Percentiles rank a stretch among this genome's conserved stretches.
These are phyloP conservation scores for Penicillium odoratum DNA, from an alignment of 495 filamentous ascomycete species.

Conservation along the genomic window DNA sequence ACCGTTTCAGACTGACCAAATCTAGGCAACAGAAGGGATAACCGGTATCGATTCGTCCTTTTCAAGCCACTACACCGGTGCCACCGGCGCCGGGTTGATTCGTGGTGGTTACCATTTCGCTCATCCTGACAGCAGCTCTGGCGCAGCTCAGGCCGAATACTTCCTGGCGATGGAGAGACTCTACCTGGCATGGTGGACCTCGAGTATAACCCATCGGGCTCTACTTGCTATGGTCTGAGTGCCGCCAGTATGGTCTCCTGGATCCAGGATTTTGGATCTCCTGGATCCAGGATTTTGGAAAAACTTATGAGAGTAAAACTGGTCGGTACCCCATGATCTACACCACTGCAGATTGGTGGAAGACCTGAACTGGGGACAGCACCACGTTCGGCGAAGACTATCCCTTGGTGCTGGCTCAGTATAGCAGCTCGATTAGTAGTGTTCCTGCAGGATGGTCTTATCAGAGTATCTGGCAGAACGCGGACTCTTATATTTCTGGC, in stretches of 20 bases:
- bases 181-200: slow-evolving; percentile 69
- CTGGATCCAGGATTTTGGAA: slow-evolving; percentile 62
- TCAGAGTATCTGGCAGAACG: slow-evolving; percentile 62
- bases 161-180: slow-evolving; percentile 64
- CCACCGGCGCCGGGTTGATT: slow-evolving; percentile 56
- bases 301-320: slow-evolving; percentile 53
- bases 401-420: slow-evolving; percentile 60
- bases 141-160: slow-evolving; percentile 55
- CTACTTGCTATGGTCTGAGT: slow-evolving; percentile 55
- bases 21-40: slow-evolving; percentile 61
- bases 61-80: slow-evolving; percentile 54
- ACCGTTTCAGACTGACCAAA: background rate
- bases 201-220: slow-evolving; percentile 50
- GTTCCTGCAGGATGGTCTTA: slow-evolving; percentile 60
- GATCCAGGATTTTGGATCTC: slow-evolving; percentile 61
- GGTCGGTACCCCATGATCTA: slow-evolving; percentile 62
- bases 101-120: slow-evolving; percentile 68
- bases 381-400: slow-evolving; percentile 50
- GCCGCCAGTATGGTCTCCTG: slow-evolving; percentile 56
- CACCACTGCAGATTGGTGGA: slow-evolving; percentile 63
- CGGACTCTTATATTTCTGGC: slow-evolving; percentile 30
- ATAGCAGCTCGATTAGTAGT: slow-evolving; percentile 46
- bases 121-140: slow-evolving; percentile 49
- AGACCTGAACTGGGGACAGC: slow-evolving; percentile 58
- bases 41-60: slow-evolving; percentile 54